Evolutionary conservation across 805 yeast species (phyloP).

Genomic region (Kluyveromyces aestuarii): DNA sequence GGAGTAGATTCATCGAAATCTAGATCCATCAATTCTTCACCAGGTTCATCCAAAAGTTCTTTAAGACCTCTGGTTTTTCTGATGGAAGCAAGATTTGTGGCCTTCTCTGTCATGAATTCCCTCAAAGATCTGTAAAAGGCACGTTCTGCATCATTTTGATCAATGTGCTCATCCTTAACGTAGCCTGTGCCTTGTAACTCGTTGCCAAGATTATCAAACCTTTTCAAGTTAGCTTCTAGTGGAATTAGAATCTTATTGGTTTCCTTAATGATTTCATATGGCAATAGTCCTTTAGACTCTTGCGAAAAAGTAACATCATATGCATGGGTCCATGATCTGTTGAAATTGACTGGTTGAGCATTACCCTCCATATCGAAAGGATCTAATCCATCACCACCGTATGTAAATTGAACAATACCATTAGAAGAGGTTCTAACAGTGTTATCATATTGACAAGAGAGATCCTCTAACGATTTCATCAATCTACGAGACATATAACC

Average conservation of each 20-base stretch:
- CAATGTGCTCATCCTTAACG: slow-evolving; percentile 56
- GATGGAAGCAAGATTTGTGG: slow-evolving; percentile 43
- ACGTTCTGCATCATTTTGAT: slow-evolving; percentile 82
- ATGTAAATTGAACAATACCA: slow-evolving; percentile 94
- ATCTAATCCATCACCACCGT: slow-evolving; percentile 98
- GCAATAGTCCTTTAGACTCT: slow-evolving; percentile 48
- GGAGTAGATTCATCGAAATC: slow-evolving; percentile 32
- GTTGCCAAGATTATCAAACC: slow-evolving; percentile 69
- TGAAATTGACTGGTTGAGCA: slow-evolving; percentile 89
- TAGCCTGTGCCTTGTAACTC: slow-evolving; percentile 35
- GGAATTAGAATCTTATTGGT: slow-evolving; percentile 52
- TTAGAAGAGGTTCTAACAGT: slow-evolving; percentile 93
- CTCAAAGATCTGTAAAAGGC: slow-evolving; percentile 71
- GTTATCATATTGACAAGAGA: slow-evolving; percentile 85
- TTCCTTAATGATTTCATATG: slow-evolving; percentile 54
- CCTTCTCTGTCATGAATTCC: slow-evolving; percentile 50
- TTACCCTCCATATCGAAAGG: slow-evolving; percentile 99
- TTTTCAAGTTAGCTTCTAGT: slow-evolving; percentile 45
- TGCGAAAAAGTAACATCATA: slow-evolving; percentile 57
- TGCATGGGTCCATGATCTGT: slow-evolving; percentile 92
- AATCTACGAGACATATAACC: slow-evolving; percentile 97
- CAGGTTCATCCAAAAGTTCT: slow-evolving; percentile 35
- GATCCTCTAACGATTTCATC: slow-evolving; percentile 95
- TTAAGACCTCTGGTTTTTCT: slow-evolving; percentile 47
- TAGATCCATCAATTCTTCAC: slow-evolving; percentile 35